Evolutionary conservation across 2,329 filamentous ascomycete genomes (phyloP).

Genomic region (Botryosphaeria dothidea): DNA sequence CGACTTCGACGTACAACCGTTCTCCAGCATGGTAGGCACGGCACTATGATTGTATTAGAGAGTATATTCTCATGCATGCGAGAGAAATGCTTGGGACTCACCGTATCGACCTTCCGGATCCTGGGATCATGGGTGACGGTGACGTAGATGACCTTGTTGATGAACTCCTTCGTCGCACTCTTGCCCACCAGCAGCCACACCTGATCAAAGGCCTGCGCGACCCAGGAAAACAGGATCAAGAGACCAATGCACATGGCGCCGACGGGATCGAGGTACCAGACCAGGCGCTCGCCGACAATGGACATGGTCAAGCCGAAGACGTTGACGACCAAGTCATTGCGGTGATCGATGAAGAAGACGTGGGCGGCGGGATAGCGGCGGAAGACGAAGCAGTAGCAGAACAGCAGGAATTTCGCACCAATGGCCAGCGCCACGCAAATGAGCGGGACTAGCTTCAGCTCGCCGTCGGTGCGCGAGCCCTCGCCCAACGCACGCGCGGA

Average conservation of each 20-base stretch:
- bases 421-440: conserved; percentile 57
- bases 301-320: conserved; percentile 59
- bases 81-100: conserved; percentile 24
- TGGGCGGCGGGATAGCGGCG: conserved; percentile 57
- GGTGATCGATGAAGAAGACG: conserved; percentile 60
- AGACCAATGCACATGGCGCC: conserved; percentile 63
- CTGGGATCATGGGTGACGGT: conserved; percentile 55
- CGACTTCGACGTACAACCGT: conserved; percentile 63
- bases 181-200: conserved; percentile 64
- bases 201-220: conserved; percentile 61
- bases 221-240: conserved; percentile 63
- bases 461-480: conserved; percentile 44
- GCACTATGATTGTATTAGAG: conserved; percentile 37
- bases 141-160: conserved; percentile 59
- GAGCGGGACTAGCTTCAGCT: conserved; percentile 57
- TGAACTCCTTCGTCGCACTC: conserved; percentile 58
- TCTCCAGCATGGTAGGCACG: conserved; percentile 64
- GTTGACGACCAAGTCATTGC: conserved; percentile 60
- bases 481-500: conserved; percentile 55
- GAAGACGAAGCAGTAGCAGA: conserved; percentile 57
- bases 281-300: conserved; percentile 51
- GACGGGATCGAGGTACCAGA: conserved; percentile 64
- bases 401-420: conserved; percentile 53
- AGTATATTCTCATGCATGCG: too few relatives aligned
- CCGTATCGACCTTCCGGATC: conserved; percentile 60